Evolutionary conservation across 2,329 filamentous ascomycete species (phyloP).

Genomic region (Chrysoporthe puriensis): DNA sequence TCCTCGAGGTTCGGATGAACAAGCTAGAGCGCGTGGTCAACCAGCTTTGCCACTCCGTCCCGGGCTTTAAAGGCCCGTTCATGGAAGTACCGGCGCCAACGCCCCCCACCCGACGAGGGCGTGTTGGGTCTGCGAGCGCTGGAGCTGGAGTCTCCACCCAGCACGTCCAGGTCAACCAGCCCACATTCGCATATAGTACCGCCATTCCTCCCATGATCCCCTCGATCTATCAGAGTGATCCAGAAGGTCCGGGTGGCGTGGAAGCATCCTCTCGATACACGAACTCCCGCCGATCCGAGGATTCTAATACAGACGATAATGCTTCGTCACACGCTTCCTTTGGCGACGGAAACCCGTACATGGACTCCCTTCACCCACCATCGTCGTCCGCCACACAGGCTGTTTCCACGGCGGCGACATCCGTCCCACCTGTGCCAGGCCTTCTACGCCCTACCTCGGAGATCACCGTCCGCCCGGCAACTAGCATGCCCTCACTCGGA

Average conservation of each 20-base stretch:
- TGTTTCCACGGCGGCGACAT: conserved; percentile 29
- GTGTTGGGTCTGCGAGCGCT: conserved; percentile 19
- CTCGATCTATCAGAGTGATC: conserved; percentile 36
- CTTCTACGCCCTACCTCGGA: conserved; percentile 46
- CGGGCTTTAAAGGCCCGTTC: conserved; percentile 42
- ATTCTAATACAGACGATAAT: conserved; percentile 31
- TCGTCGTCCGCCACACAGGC: conserved; percentile 38
- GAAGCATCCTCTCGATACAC: not conserved
- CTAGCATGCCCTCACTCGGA: conserved; percentile 48
- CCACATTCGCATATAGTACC: conserved; percentile 35
- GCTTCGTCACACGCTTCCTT: conserved; percentile 47
- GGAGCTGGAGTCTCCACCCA: conserved; percentile 22
- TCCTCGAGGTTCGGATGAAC: conserved; percentile 55
- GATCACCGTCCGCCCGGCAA: conserved; percentile 52
- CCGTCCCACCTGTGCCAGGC: conserved; percentile 31
- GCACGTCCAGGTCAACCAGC: conserved; percentile 26
- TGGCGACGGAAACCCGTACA: conserved; percentile 47
- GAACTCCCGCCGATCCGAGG: conserved; percentile 41
- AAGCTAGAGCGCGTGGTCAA: conserved; percentile 58
- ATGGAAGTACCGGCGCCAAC: conserved; percentile 34
- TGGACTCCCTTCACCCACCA: conserved; percentile 47
- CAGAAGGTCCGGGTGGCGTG: not conserved
- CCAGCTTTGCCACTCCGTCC: conserved; percentile 52
- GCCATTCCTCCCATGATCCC: conserved; percentile 37
- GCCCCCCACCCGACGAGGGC: conserved; percentile 27